Evolutionary conservation across 2,329 filamentous ascomycete species (phyloP), one percentile per base, ranked within the genome.

Genomic region (Emericellopsis cladophorae): DNA sequence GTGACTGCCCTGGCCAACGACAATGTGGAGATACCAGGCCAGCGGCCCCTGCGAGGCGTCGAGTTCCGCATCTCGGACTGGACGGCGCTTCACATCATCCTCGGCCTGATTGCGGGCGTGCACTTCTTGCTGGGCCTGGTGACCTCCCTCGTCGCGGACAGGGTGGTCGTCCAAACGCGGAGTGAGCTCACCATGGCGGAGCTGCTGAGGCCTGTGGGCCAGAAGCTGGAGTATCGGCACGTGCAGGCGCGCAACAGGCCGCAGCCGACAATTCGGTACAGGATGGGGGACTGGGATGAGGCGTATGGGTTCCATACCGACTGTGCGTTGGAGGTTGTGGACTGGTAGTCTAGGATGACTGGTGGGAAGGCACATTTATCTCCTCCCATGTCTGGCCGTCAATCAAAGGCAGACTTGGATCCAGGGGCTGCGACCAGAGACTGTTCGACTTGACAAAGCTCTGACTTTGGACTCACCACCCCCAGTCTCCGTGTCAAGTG

Each of bases 1-100:
- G 47, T 56, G 15, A 53, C 53, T 4, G 57, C 60, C 0, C 49
- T 57, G 42, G 50, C 39, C 31, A 60, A 61, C 45, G 24, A 44
- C 2, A 40, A 45, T 21, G 16, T 62, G 14, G 11, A 29, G 3
- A 14, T 23, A 3, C 37, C 22, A 5, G 37, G 37, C 10, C 24
- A 26, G 22, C 10, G n/a, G 37, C 37, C 37, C 4, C 7, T 39
- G 7, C 2, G 22, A 11, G 37, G 22, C 14, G 37, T 39, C 4
- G 7, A 10, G 10, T 23, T 39, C 9, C 22, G 15, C 26, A 31
- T 39, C 22, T 16, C 21, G 7, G n/a, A 39, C 37, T 39, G 37
- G 37, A 12, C 22, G 10, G 12, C 23, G 4, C 18, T 39, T 3
- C 21, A 26, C 22, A 23, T 23, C 8, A 23, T 39, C 8, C 37